Conservation (phyloP, 2,329 filamentous ascomycete genomes). For the Bipolaris oryzae region DNA sequence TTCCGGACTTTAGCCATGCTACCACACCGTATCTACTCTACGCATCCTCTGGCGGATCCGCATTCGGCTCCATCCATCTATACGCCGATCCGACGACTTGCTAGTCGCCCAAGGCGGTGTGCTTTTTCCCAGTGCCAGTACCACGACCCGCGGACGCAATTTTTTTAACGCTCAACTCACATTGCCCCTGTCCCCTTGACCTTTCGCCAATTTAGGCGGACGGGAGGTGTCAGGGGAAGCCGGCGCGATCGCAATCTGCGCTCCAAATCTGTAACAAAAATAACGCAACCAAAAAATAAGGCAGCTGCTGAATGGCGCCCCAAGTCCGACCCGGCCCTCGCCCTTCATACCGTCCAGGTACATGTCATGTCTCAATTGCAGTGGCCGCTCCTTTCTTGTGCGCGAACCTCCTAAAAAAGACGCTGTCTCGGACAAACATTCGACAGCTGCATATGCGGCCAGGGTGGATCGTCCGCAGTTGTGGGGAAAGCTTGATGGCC, state of each 20-base stretch:
- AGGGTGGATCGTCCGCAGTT: conserved; percentile 19
- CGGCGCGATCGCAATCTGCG: conserved; percentile 5
- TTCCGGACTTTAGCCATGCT: conserved; percentile 11
- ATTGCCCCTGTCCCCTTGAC: conserved; percentile 2
- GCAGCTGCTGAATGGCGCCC: not conserved
- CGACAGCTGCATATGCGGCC: conserved; percentile 10
- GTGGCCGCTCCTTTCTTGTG: not conserved
- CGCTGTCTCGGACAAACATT: conserved; percentile 1
- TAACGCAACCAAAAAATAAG: not conserved
- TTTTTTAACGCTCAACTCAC: conserved; percentile 9
- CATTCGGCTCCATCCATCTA: conserved; percentile 9
- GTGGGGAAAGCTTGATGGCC: conserved; percentile 42
- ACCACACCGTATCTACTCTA: conserved; percentile 1
- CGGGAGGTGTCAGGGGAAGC: conserved; percentile 15
- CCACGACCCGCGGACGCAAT: conserved; percentile 9
- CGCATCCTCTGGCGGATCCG: conserved; percentile 11
- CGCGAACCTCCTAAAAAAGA: not conserved
- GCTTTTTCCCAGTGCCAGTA: conserved; percentile 7
- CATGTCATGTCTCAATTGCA: not conserved
- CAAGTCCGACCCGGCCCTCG: not conserved
- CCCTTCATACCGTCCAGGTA: not conserved
- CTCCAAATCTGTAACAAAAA: conserved; percentile 10
- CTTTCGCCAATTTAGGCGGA: conserved; percentile 8
- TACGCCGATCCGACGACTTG: conserved; percentile 10
- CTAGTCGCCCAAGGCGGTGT: conserved; percentile 12